Percentiles rank a stretch among this genome's conserved stretches.
phyloP scores from a whole-genome alignment of 805 yeast genomes.

The Starmerella riodocensis region DNA sequence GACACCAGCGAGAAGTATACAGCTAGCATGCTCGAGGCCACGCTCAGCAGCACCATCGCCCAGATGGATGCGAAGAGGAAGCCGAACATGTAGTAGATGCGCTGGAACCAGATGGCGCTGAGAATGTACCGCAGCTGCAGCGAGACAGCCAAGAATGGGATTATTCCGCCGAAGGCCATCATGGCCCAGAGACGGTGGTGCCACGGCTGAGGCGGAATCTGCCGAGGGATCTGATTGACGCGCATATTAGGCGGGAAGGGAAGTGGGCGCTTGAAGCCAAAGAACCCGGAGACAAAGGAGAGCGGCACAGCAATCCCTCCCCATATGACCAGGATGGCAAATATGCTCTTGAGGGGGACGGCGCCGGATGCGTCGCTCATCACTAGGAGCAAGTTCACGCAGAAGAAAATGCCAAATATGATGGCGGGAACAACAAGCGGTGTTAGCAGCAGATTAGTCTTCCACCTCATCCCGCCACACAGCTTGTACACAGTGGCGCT shows the following conservation, averaged over 20 bases:
- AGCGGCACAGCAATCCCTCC: slow-evolving; percentile 72
- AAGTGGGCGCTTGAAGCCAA: slow-evolving; percentile 51
- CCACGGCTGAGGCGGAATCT: slow-evolving; percentile 84
- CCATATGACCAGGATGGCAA: slow-evolving; percentile 74
- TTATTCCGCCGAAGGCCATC: slow-evolving; percentile 67
- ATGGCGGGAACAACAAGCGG: slow-evolving; percentile 78
- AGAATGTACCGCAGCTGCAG: slow-evolving; percentile 89
- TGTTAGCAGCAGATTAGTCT: slow-evolving; percentile 65
- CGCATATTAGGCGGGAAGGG: slow-evolving; percentile 58
- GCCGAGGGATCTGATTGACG: slow-evolving; percentile 92
- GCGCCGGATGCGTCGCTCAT: slow-evolving; percentile 81
- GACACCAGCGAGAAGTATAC: slow-evolving; percentile 74
- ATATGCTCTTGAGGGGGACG: slow-evolving; percentile 80
- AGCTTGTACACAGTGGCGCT: slow-evolving; percentile 76
- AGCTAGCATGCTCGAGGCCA: slow-evolving; percentile 65
- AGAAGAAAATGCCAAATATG: slow-evolving; percentile 48
- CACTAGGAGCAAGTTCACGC: slow-evolving; percentile 71
- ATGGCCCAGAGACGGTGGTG: slow-evolving; percentile 57
- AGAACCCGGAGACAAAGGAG: slow-evolving; percentile 66
- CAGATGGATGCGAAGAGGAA: slow-evolving; percentile 78
- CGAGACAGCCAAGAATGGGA: slow-evolving; percentile 90
- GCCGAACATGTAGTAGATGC: slow-evolving; percentile 94
- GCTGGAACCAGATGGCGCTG: slow-evolving; percentile 84
- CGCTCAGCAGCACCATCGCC: slow-evolving; percentile 70
- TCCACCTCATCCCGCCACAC: slow-evolving; percentile 88